A percentile compares a stretch with the other conserved stretches of the same genome.
Evolutionary conservation across 2,329 filamentous ascomycete genomes (phyloP).

Genomic region (Myriosclerotinia scirpicola): DNA sequence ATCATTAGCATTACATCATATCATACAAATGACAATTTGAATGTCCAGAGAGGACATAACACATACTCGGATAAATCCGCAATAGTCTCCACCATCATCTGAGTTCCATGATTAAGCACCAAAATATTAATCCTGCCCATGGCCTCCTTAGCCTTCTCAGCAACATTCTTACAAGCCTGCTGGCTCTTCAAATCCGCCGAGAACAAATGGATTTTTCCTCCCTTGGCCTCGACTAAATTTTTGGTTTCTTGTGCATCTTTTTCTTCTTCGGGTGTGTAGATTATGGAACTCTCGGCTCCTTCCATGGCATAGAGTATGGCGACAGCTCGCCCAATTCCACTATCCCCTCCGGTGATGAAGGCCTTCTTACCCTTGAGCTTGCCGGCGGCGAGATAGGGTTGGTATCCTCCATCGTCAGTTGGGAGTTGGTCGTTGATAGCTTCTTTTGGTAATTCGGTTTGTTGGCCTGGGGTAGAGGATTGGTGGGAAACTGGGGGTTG

Average conservation of each 20-base stretch:
- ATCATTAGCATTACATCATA: constrained; percentile 27
- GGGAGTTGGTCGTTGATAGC: constrained; percentile 60
- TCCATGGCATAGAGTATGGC: constrained; percentile 80
- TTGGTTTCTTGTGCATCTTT: constrained; percentile 75
- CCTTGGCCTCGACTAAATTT: constrained; percentile 65
- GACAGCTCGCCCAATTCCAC: constrained; percentile 73
- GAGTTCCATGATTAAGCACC: constrained; percentile 72
- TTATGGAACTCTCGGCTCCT: constrained; percentile 71
- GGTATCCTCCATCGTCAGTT: constrained; percentile 63
- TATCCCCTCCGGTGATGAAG: constrained; percentile 79
- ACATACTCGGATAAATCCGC: constrained; percentile 66
- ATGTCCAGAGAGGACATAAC: neutral
- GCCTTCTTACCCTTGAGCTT: constrained; percentile 76
- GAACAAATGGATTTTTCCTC: constrained; percentile 63
- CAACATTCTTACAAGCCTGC: constrained; percentile 67
- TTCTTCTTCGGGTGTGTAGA: constrained; percentile 74
- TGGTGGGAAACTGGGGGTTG: constrained; percentile 53
- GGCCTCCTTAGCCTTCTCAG: constrained; percentile 63
- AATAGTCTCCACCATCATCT: constrained; percentile 73
- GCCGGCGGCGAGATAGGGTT: constrained; percentile 70
- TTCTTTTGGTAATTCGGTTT: constrained; percentile 48
- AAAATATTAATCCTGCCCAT: constrained; percentile 73
- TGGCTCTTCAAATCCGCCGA: constrained; percentile 63
- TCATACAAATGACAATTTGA: neutral
- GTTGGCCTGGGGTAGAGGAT: constrained; percentile 51